Evolutionary conservation across 176 grass and related monocot genomes (phyloP).

Genomic region (Alloteropsis semialata): DNA sequence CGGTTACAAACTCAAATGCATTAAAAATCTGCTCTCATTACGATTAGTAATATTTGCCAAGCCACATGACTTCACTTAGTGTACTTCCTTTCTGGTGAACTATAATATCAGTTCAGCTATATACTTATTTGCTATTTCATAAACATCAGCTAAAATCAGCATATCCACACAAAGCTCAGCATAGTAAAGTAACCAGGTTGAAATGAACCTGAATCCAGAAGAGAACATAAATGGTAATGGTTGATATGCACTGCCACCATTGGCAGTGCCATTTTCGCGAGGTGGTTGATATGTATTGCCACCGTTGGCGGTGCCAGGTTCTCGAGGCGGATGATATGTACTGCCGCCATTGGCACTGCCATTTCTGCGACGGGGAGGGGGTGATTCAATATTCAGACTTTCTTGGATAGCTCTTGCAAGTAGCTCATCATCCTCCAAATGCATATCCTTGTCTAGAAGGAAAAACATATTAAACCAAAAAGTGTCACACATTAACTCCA

Average conservation of each 20-base stretch:
- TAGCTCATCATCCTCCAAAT: conserved; percentile 92
- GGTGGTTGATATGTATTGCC: conserved; percentile 21
- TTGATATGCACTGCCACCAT: conserved; percentile 61
- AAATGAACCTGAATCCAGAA: conserved; percentile 75
- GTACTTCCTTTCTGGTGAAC: conserved; percentile 12
- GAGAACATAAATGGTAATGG: conserved; percentile 60
- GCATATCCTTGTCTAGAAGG: conserved; percentile 57
- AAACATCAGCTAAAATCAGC: background rate
- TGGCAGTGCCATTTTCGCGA: conserved; percentile 37
- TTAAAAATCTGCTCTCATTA: no score
- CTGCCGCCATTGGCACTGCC: conserved; percentile 9
- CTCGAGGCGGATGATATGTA: conserved; percentile 29
- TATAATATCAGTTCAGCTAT: background rate
- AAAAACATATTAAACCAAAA: conserved; percentile 22
- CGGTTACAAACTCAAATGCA: no score
- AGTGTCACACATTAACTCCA: conserved; percentile 16
- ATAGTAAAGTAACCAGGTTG: conserved; percentile 13
- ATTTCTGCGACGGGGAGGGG: conserved; percentile 48
- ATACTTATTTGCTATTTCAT: conserved; percentile 7
- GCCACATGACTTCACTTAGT: background rate
- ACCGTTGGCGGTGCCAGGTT: conserved; percentile 14
- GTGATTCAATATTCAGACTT: conserved; percentile 81
- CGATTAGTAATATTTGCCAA: background rate
- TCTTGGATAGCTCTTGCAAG: conserved; percentile 97
- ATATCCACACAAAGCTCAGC: conserved; percentile 9